Conservation (phyloP, 331 rosid species). For the Erythrophleum ivorense region DNA sequence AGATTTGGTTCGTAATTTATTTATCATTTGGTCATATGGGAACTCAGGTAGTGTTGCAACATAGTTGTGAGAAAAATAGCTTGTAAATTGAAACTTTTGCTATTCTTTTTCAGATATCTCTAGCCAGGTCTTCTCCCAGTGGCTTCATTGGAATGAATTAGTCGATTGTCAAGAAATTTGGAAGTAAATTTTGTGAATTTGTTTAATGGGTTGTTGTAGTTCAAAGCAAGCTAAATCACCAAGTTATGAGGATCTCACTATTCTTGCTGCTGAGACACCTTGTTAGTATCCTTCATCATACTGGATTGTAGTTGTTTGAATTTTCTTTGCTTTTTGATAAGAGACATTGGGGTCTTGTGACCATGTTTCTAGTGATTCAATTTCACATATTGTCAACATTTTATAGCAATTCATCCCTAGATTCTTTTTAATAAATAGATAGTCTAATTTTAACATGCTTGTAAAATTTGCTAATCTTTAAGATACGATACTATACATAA, state of each 20-base stretch:
- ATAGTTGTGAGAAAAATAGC: not conserved
- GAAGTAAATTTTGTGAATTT: slow-evolving; percentile 38
- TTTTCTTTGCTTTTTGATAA: slow-evolving; percentile 17
- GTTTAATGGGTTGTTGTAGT: slow-evolving; percentile 70
- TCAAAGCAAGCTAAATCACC: slow-evolving; percentile 56
- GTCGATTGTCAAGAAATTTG: slow-evolving; percentile 29
- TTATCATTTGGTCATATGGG: not conserved
- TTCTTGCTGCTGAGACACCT: slow-evolving; percentile 91
- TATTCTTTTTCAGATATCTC: slow-evolving; percentile 29
- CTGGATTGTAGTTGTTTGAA: slow-evolving; percentile 32
- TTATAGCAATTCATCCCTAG: not conserved
- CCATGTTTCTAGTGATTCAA: not conserved
- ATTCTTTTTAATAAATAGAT: not conserved
- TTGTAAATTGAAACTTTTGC: slow-evolving; percentile 16
- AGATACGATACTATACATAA: too few relatives aligned
- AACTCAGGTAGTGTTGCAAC: not conserved
- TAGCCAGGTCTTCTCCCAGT: slow-evolving; percentile 17
- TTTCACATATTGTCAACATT: not conserved
- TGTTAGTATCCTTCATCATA: slow-evolving; percentile 66
- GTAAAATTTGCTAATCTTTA: too few relatives aligned
- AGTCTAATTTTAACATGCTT: not conserved
- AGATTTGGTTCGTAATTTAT: not conserved
- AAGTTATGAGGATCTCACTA: slow-evolving; percentile 70
- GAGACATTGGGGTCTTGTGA: not conserved
- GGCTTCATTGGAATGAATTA: slow-evolving; percentile 32